Conservation (phyloP, 106 monocot genomes). For the Acorus gramineus region DNA sequence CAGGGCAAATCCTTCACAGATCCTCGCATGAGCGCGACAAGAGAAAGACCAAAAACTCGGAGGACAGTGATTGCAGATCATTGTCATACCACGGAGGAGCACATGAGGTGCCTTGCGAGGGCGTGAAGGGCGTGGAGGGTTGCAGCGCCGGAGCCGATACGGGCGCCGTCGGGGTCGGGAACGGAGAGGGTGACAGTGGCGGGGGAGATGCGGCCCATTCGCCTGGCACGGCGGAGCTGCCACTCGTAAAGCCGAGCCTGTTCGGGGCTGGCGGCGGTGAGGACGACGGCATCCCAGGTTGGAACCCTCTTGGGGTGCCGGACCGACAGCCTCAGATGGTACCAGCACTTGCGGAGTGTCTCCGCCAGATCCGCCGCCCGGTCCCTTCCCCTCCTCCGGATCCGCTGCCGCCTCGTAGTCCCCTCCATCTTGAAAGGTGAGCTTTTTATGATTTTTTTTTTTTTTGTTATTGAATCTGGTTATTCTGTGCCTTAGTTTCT, state of each 20-base stretch:
- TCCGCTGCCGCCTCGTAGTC: neutral
- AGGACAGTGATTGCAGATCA: neutral
- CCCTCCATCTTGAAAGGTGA: neutral
- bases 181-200: constrained; percentile 79
- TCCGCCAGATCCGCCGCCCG: constrained; percentile 21
- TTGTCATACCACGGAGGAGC: constrained; percentile 3
- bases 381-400: constrained; percentile 12
- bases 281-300: constrained; percentile 93
- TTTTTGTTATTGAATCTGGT: no score
- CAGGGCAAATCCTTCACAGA: no score
- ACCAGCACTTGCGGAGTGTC: constrained; percentile 75
- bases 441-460: neutral
- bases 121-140: constrained; percentile 65
- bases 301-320: constrained; percentile 58
- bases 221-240: constrained; percentile 79
- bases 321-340: constrained; percentile 78
- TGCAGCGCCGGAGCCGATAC: constrained; percentile 96
- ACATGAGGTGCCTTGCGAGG: constrained; percentile 45
- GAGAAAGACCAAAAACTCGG: neutral
- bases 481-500: no score
- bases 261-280: constrained; percentile 92
- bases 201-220: constrained; percentile 64
- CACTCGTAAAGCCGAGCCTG: constrained; percentile 86
- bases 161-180: constrained; percentile 81
- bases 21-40: no score